A percentile compares a stretch with the other conserved stretches of the same genome.
phyloP scores from a whole-genome alignment of 2,329 filamentous ascomycete species.

The Apiospora koreana region DNA sequence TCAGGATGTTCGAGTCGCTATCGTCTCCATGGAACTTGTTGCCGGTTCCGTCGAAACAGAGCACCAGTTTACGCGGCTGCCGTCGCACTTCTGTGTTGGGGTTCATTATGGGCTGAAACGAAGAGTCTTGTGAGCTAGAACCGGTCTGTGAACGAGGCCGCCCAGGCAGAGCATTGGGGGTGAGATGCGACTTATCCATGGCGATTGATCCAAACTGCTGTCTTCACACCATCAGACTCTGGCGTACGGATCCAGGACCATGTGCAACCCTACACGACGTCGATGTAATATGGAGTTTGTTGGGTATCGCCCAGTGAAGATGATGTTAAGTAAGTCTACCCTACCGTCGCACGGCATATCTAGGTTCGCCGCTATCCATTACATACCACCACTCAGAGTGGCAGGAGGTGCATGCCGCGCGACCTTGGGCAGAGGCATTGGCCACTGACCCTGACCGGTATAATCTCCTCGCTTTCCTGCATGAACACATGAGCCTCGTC shows the following conservation, averaged over 20 bases:
- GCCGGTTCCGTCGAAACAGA: constrained; percentile 66
- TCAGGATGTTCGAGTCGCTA: constrained; percentile 66
- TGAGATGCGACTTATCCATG: constrained; percentile 25
- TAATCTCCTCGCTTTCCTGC: not conserved
- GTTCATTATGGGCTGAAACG: constrained; percentile 20
- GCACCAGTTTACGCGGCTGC: constrained; percentile 49
- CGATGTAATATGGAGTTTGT: not conserved
- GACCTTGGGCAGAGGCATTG: not conserved
- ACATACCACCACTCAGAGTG: not conserved
- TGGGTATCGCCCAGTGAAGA: not conserved
- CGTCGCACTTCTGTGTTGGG: constrained; percentile 19
- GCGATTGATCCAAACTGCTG: not conserved
- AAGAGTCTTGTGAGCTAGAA: constrained; percentile 12
- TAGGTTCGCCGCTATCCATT: not conserved
- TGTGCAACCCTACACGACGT: not conserved
- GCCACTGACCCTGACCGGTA: not conserved
- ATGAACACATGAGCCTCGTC: not conserved
- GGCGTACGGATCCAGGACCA: not conserved
- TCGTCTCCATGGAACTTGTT: constrained; percentile 66
- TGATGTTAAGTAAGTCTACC: not conserved
- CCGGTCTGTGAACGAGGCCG: constrained; percentile 6
- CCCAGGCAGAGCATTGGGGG: constrained; percentile 12
- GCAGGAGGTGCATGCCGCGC: not conserved
- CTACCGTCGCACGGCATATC: not conserved
- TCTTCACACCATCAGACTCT: not conserved